These are phyloP conservation scores for Cichorium intybus DNA, from an alignment of 140 eudicot genomes.

Conservation along the genomic window DNA sequence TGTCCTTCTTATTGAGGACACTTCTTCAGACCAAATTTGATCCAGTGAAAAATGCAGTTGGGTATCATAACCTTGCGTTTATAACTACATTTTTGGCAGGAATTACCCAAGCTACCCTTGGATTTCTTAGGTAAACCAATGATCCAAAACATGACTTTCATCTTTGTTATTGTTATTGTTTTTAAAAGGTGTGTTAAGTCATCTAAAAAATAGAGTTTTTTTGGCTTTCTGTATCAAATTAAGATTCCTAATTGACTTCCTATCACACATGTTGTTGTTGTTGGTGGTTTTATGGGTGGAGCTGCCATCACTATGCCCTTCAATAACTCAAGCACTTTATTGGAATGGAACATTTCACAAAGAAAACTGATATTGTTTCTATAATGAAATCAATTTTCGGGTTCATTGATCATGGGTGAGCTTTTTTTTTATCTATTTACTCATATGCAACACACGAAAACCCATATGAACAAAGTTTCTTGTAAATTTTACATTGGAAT, in stretches of 20 bases:
- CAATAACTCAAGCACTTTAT: constrained; percentile 64
- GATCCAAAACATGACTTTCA: not conserved
- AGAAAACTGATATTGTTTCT: constrained; percentile 48
- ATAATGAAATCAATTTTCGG: constrained; percentile 50
- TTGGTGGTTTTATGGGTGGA: constrained; percentile 69
- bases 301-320: constrained; percentile 62
- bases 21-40: constrained; percentile 60
- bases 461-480: constrained; percentile 7
- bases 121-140: constrained; percentile 56
- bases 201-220: constrained; percentile 1
- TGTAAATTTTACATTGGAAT: constrained; percentile 66
- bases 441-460: not conserved
- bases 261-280: constrained; percentile 65
- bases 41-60: constrained; percentile 39
- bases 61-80: constrained; percentile 67
- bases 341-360: constrained; percentile 51
- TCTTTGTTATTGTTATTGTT: too few relatives aligned
- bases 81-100: constrained; percentile 87
- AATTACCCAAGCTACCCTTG: constrained; percentile 68
- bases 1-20: constrained; percentile 69
- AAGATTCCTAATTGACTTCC: constrained; percentile 54
- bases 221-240: constrained; percentile 26
- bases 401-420: constrained; percentile 53
- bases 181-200: not conserved
- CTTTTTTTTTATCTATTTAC: constrained; percentile 23